Conservation (phyloP, 225 moss, liverwort and hornwort species). For the Antitrichia curtipendula region DNA sequence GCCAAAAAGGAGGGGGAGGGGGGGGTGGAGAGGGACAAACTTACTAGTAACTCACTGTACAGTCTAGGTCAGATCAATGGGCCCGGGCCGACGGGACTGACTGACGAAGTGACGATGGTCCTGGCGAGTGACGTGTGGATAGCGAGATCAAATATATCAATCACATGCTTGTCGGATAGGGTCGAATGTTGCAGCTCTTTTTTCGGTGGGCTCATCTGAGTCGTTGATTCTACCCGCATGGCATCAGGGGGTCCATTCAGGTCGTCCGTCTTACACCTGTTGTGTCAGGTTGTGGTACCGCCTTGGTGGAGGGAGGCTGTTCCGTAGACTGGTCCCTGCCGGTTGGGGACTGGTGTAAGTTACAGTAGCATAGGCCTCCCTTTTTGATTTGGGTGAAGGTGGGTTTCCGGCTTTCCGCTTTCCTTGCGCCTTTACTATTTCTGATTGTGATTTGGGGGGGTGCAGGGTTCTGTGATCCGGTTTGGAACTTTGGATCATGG, state of each 20-base stretch:
- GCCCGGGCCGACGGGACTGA: background rate
- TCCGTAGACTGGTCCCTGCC: background rate
- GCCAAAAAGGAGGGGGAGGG: background rate
- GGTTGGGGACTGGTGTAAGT: background rate
- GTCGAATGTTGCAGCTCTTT: background rate
- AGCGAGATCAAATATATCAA: background rate
- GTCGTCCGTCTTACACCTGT: background rate
- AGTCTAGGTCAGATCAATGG: background rate
- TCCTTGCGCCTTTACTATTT: background rate
- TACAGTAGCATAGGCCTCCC: background rate
- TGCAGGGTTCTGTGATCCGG: background rate
- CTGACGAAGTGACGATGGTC: background rate
- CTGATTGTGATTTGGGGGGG: background rate
- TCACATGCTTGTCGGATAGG: background rate
- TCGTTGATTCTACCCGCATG: background rate
- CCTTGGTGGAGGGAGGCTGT: background rate
- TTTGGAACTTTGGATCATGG: background rate
- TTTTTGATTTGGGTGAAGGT: background rate
- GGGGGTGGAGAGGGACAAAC: no score
- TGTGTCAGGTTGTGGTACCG: background rate
- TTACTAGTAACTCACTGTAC: background rate
- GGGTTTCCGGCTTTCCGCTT: background rate
- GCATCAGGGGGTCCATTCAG: background rate
- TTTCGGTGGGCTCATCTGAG: background rate
- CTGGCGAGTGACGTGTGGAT: background rate